Evolutionary conservation across 2,329 filamentous ascomycete genomes (phyloP), one percentile per base, ranked within the genome.

Genomic region (Ceratocystis diversiconidia): DNA sequence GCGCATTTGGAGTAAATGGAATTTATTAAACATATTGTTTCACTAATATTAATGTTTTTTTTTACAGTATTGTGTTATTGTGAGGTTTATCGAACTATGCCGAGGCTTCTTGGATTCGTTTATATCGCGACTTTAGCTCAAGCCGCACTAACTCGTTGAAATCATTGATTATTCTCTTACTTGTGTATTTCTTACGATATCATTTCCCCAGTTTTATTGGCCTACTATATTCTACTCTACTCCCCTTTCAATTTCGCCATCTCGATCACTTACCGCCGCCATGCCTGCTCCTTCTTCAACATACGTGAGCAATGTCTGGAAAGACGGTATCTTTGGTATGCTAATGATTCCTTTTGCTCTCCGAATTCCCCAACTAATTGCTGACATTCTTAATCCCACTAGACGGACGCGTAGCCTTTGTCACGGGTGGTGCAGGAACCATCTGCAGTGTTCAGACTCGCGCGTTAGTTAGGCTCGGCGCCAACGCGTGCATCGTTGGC

Each of bases 361-460:
- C 46, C 15, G 61, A 4, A 52, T 28, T 12, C 15, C 8, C 32
- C 44, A 10, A 5, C 10, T 5, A 36, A 25, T 3, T 46, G 5
- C 43, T 19, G 36, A 3, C 3, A 25, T 10, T 60, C 43, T 5
- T 3, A n/a, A 25, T 36, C 32, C 8, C 3, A 19, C 12, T 71
- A 95, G 90, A 87, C 69, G 85, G 87, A 73, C 92, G 94, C 72
- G 92, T 97, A 57, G 84, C 92, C 70, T 96, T 97, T 76, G 95
- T 95, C 72, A 99, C 94, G 2, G 94, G 94, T 67, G 94, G 94
- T 63, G 91, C 91, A 4, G 92, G 94, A 65, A 87, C 88, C 30
- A 97, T 99, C 72, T 96, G 94, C 79, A 94, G 88, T 71, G 91
- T 89, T 65, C 94, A 97, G 78, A 94, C 95, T 41, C 84, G 91